Percentiles rank a stretch among this genome's conserved stretches.
phyloP scores from a whole-genome alignment of 2,329 filamentous ascomycete species.

The Penicillium sp. region DNA sequence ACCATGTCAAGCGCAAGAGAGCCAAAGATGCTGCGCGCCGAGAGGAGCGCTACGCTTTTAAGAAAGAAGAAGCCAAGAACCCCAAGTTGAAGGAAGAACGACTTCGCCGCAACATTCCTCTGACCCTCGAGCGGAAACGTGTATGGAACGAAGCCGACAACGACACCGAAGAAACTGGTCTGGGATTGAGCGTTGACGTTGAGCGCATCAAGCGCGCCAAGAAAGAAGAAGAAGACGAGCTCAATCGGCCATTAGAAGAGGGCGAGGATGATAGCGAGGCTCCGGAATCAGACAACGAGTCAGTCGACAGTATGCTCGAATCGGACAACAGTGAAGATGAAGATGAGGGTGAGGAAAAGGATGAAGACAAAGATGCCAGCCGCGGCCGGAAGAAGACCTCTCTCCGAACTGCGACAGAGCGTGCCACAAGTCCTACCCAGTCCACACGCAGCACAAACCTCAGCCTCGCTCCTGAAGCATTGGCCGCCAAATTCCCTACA shows the following conservation, averaged over 20 bases:
- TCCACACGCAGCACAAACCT: conserved; percentile 61
- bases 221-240: conserved; percentile 46
- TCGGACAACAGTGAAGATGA: conserved; percentile 53
- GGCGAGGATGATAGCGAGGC: conserved; percentile 46
- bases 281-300: conserved; percentile 52
- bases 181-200: conserved; percentile 50
- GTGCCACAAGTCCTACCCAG: conserved; percentile 56
- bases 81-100: conserved; percentile 72
- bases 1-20: conserved; percentile 79
- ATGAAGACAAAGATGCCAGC: conserved; percentile 35
- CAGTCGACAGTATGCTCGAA: conserved; percentile 75
- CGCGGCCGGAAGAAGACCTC: conserved; percentile 37
- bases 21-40: conserved; percentile 70
- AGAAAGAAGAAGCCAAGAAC: conserved; percentile 82
- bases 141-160: conserved; percentile 78
- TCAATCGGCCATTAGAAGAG: conserved; percentile 43
- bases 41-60: conserved; percentile 73
- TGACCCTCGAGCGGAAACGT: conserved; percentile 82
- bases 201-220: conserved; percentile 51
- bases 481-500: conserved; percentile 60
- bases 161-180: conserved; percentile 46
- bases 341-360: conserved; percentile 50
- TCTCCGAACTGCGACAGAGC: conserved; percentile 43
- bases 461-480: conserved; percentile 59
- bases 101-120: conserved; percentile 73